Conservation (phyloP, 2,329 filamentous ascomycete genomes). For the Xylariaceae sp. region DNA sequence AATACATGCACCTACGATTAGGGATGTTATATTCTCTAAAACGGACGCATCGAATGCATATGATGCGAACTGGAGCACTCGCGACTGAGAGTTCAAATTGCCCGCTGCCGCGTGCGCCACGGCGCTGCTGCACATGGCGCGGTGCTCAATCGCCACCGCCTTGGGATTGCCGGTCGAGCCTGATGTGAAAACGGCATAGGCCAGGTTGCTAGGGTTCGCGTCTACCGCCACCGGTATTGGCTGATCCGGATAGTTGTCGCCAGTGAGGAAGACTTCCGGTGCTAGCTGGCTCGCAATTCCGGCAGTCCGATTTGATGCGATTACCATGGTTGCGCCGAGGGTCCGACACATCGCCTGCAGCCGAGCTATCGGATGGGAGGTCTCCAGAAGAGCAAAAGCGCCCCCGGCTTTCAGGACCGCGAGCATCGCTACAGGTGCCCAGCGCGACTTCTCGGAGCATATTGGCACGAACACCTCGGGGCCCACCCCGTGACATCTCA, state of each 20-base stretch:
- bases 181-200: slow-evolving; percentile 45
- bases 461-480: slow-evolving; percentile 12
- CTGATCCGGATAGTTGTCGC: neutral
- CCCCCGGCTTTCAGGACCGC: slow-evolving; percentile 30
- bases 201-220: slow-evolving; percentile 9
- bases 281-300: neutral
- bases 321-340: slow-evolving; percentile 15
- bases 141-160: slow-evolving; percentile 37
- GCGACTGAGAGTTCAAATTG: slow-evolving; percentile 7
- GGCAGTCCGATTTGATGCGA: neutral
- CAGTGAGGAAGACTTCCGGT: slow-evolving; percentile 1
- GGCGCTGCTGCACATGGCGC: slow-evolving; percentile 1
- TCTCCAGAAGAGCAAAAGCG: slow-evolving; percentile 30
- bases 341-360: slow-evolving; percentile 8
- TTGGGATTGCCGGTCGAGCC: slow-evolving; percentile 45
- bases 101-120: neutral
- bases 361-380: slow-evolving; percentile 23
- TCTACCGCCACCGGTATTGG: neutral
- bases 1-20: slow-evolving; percentile 37
- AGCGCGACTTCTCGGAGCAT: slow-evolving; percentile 18
- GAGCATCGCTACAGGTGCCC: slow-evolving; percentile 23
- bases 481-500: neutral
- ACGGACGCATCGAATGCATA: slow-evolving; percentile 40
- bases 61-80: slow-evolving; percentile 26
- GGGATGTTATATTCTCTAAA: slow-evolving; percentile 37